Evolutionary conservation across 306 rosid species (phyloP).

Genomic region (Begonia fuchsioides): DNA sequence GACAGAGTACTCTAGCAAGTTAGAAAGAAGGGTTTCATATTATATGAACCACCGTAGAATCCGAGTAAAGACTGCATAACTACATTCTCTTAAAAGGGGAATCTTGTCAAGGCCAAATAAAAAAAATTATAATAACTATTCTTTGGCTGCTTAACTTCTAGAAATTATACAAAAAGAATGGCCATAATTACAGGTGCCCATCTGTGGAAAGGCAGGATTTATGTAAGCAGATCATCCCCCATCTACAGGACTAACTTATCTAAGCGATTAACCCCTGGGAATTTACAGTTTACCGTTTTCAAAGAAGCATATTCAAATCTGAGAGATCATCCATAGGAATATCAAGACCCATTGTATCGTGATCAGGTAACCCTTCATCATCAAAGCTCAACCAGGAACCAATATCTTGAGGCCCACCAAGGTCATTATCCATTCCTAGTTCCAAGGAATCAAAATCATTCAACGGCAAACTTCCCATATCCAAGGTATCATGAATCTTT

Average conservation of each 20-base stretch:
- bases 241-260: slow-evolving; percentile 22
- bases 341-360: slow-evolving; percentile 43
- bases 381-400: slow-evolving; percentile 57
- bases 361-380: slow-evolving; percentile 47
- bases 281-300: slow-evolving; percentile 33
- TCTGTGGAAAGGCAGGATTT: slow-evolving; percentile 40
- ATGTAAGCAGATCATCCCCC: slow-evolving; percentile 35
- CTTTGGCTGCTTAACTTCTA: not conserved
- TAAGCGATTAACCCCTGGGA: slow-evolving; percentile 22
- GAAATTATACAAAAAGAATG: slow-evolving; percentile 46
- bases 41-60: too few species aligned
- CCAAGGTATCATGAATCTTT: slow-evolving; percentile 27
- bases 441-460: slow-evolving; percentile 55
- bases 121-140: not conserved
- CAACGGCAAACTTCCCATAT: slow-evolving; percentile 26
- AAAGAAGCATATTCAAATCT: slow-evolving; percentile 37
- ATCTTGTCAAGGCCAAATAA: not conserved
- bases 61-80: not conserved
- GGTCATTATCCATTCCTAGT: slow-evolving; percentile 41
- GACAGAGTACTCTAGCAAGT: too few species aligned
- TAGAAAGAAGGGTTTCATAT: too few species aligned
- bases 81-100: not conserved
- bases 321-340: slow-evolving; percentile 92
- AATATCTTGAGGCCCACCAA: slow-evolving; percentile 47
- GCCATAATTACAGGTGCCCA: slow-evolving; percentile 57